Evolutionary conservation across 2,329 filamentous ascomycete genomes (phyloP).

Genomic region (Bipolaris bicolor): DNA sequence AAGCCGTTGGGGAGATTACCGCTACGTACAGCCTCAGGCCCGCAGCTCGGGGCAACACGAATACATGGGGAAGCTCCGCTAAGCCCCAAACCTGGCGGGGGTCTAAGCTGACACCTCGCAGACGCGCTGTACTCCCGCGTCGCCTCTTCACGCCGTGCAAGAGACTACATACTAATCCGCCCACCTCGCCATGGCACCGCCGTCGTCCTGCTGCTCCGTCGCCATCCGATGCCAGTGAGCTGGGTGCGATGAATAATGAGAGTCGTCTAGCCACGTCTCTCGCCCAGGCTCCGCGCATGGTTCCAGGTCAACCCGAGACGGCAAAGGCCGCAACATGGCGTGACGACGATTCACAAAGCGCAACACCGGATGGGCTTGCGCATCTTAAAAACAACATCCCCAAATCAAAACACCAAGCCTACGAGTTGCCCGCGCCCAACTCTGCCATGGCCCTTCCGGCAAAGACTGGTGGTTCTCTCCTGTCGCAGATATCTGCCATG

Average conservation of each 20-base stretch:
- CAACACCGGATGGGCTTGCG: slow-evolving; percentile 22
- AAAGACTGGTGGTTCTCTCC: slow-evolving; percentile 43
- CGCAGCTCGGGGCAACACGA: slow-evolving; percentile 13
- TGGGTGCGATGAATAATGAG: slow-evolving; percentile 36
- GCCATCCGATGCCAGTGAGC: slow-evolving; percentile 32
- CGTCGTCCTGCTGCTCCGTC: slow-evolving; percentile 34
- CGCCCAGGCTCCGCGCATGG: slow-evolving; percentile 32
- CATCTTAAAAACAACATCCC: slow-evolving; percentile 13
- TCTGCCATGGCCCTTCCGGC: slow-evolving; percentile 29
- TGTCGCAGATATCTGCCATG: slow-evolving; percentile 47
- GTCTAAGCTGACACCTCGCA: slow-evolving; percentile 18
- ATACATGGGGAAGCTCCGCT: slow-evolving; percentile 14
- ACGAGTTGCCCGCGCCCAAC: slow-evolving; percentile 21
- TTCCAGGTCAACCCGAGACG: slow-evolving; percentile 21
- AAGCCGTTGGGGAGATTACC: slow-evolving; percentile 3
- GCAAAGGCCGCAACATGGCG: slow-evolving; percentile 24
- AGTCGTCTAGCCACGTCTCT: slow-evolving; percentile 36
- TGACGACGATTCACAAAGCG: slow-evolving; percentile 15
- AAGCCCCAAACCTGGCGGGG: slow-evolving; percentile 15
- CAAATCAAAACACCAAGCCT: slow-evolving; percentile 16
- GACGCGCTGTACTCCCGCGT: slow-evolving; percentile 26
- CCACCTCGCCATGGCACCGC: slow-evolving; percentile 42
- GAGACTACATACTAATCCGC: slow-evolving; percentile 35
- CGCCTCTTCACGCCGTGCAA: slow-evolving; percentile 40
- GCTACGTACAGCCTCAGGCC: neutral